These are phyloP conservation scores for Cerioporus squamosus DNA, from an alignment of 1,284 basidiomycete species.

Conservation along the genomic window DNA sequence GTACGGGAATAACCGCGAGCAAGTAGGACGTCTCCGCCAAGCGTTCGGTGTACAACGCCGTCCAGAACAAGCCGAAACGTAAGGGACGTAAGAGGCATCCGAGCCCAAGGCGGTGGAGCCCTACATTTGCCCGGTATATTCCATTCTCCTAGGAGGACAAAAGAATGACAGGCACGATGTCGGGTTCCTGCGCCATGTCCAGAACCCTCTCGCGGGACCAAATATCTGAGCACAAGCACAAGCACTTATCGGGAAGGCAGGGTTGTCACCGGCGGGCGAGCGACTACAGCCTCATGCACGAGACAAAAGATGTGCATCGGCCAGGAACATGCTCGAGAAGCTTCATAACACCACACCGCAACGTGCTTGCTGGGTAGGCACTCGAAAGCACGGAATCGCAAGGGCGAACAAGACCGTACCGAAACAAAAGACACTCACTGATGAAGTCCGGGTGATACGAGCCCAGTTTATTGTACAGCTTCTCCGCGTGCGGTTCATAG, in stretches of 20 bases:
- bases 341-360: background rate
- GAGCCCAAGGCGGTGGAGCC: constrained; percentile 14
- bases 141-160: constrained; percentile 12
- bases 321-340: too few relatives aligned
- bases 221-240: background rate
- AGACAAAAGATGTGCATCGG: too few relatives aligned
- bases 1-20: too few relatives aligned
- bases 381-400: background rate
- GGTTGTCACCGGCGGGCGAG: background rate
- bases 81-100: background rate
- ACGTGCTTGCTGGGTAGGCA: constrained; percentile 17
- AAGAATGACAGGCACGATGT: background rate
- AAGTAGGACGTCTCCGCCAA: too few relatives aligned
- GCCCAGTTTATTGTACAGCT: constrained; percentile 88
- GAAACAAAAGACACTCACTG: constrained; percentile 54
- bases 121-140: background rate
- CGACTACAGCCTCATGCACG: too few relatives aligned
- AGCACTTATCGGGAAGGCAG: constrained; percentile 6
- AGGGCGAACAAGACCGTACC: too few relatives aligned
- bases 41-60: background rate
- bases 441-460: constrained; percentile 88
- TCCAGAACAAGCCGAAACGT: background rate
- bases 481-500: constrained; percentile 88
- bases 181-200: background rate
- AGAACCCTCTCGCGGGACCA: constrained; percentile 2